These are phyloP conservation scores for Sporobolomyces roseus DNA, from an alignment of 768 basidiomycete genomes.

Conservation along the genomic window DNA sequence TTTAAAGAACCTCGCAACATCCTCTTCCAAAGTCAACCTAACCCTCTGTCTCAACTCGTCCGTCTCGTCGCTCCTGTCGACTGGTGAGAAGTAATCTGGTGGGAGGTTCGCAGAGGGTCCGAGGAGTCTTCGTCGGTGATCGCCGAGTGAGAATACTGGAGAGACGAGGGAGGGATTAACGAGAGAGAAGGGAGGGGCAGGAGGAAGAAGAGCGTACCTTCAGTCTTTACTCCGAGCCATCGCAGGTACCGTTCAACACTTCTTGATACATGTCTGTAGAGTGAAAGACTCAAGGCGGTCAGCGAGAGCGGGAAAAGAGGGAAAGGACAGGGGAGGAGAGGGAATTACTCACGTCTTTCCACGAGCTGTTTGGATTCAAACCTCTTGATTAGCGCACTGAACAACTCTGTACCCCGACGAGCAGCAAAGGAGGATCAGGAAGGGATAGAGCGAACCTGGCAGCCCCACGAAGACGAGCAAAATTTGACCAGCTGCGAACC, in stretches of 20 bases:
- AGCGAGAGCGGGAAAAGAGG: neutral
- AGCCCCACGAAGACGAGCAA: constrained; percentile 86
- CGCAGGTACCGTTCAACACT: constrained; percentile 93
- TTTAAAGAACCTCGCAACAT: constrained; percentile 81
- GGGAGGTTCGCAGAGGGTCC: constrained; percentile 85
- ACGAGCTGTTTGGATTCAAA: constrained; percentile 26
- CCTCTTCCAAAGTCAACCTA: constrained; percentile 76
- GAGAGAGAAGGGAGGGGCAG: neutral
- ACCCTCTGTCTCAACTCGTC: constrained; percentile 69
- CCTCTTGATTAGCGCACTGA: too few species aligned
- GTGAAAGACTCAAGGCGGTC: constrained; percentile 48
- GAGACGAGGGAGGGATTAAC: too few species aligned
- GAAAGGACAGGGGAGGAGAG: too few species aligned
- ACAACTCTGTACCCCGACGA: too few species aligned
- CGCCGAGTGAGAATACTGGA: constrained; percentile 81
- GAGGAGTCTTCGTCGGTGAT: constrained; percentile 83
- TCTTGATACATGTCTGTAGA: constrained; percentile 93
- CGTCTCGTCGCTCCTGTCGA: constrained; percentile 62
- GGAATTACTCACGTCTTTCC: constrained; percentile 34
- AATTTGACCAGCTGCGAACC: constrained; percentile 65
- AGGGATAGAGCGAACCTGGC: constrained; percentile 52
- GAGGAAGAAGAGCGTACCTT: constrained; percentile 46
- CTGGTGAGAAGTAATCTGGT: constrained; percentile 83
- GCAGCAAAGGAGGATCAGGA: neutral
- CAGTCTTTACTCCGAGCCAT: constrained; percentile 96